phyloP scores from a whole-genome alignment of 805 yeast genomes.

The Nematodospora valgi region DNA sequence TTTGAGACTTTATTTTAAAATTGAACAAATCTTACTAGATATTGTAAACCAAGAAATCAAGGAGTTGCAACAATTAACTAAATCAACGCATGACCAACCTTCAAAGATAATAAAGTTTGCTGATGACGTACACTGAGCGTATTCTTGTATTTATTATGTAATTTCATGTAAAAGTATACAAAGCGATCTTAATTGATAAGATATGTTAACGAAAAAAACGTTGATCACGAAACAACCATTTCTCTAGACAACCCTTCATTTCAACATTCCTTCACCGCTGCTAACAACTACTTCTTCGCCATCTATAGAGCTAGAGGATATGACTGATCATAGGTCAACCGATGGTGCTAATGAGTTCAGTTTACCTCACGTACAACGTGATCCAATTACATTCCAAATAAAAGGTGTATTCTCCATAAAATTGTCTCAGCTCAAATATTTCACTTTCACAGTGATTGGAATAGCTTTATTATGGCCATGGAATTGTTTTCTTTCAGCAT shows the following conservation, averaged over 20 bases:
- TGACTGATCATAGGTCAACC: conserved; percentile 12
- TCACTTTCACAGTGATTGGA: conserved; percentile 67
- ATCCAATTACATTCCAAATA: conserved; percentile 18
- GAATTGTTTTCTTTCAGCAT: conserved; percentile 87
- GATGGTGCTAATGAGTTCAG: conserved; percentile 4
- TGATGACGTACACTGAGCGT: no score
- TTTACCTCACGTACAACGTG: conserved; percentile 7
- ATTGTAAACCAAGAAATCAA: conserved; percentile 11
- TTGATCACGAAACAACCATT: no score
- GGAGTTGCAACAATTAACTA: conserved; percentile 3
- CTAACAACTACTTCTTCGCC: not conserved
- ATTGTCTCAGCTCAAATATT: conserved; percentile 39
- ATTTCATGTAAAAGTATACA: no score
- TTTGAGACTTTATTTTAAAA: conserved; percentile 26
- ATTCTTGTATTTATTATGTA: no score
- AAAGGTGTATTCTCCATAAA: conserved; percentile 3
- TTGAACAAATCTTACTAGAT: conserved; percentile 19
- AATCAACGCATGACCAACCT: no score
- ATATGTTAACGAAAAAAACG: no score
- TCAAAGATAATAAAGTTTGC: no score
- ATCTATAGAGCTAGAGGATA: conserved; percentile 12
- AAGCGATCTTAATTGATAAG: no score
- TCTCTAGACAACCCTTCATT: no score
- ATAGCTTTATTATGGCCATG: conserved; percentile 92
- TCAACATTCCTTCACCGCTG: conserved; percentile 1